Percentiles rank a stretch among this genome's conserved stretches.
These are phyloP conservation scores for Starmerella etchellsii DNA, from an alignment of 805 yeast species.

Conservation along the genomic window DNA sequence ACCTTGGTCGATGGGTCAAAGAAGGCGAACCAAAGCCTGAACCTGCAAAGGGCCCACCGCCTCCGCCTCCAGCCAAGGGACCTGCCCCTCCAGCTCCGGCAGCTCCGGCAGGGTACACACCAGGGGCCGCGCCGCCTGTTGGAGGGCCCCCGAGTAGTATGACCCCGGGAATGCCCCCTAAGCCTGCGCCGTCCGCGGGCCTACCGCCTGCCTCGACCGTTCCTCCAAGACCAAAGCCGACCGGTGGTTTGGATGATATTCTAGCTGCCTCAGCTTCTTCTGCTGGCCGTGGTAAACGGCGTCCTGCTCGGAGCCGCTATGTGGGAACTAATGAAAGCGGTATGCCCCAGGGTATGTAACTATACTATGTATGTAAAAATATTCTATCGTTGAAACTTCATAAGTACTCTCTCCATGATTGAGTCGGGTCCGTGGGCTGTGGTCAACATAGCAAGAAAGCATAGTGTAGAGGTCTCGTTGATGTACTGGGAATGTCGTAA, in stretches of 20 bases:
- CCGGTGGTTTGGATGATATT: slow-evolving; percentile 37
- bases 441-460: too few relatives aligned
- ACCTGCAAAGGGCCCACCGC: slow-evolving; percentile 50
- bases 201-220: slow-evolving; percentile 20
- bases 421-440: too few relatives aligned
- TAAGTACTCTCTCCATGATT: too few relatives aligned
- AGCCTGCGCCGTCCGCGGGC: slow-evolving; percentile 11
- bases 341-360: slow-evolving; percentile 9
- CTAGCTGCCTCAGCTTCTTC: slow-evolving; percentile 21
- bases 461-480: too few relatives aligned
- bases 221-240: slow-evolving; percentile 9
- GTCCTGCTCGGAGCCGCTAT: slow-evolving; percentile 19
- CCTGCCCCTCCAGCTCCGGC: background rate
- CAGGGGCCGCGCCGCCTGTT: slow-evolving; percentile 3
- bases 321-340: slow-evolving; percentile 33
- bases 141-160: slow-evolving; percentile 11
- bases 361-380: background rate
- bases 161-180: slow-evolving; percentile 12
- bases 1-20: slow-evolving; percentile 79
- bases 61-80: slow-evolving; percentile 35
- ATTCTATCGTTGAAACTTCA: background rate
- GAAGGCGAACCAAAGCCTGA: slow-evolving; percentile 36
- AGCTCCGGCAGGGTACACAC: slow-evolving; percentile 1
- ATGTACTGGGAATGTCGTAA: too few relatives aligned
- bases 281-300: slow-evolving; percentile 6